Conservation (phyloP, 2,329 filamentous ascomycete species). For the Calycina marina region DNA sequence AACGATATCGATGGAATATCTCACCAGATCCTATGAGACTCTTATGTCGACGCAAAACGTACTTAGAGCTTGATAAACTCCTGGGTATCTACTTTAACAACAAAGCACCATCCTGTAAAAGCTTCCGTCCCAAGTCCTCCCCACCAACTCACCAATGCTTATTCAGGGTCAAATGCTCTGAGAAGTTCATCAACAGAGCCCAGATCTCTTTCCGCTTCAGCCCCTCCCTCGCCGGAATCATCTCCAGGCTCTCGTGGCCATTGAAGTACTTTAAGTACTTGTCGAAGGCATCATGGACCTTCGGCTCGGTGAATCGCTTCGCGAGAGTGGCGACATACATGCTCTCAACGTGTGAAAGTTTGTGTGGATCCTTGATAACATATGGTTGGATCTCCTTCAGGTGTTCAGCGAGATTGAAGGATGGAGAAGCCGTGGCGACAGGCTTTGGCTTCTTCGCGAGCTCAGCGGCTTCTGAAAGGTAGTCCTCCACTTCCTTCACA, state of each 20-base stretch:
- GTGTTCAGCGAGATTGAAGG: constrained; percentile 40
- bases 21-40: no score
- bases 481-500: constrained; percentile 36
- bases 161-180: constrained; percentile 51
- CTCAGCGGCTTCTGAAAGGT: constrained; percentile 26
- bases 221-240: constrained; percentile 71
- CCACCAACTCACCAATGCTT: constrained; percentile 60
- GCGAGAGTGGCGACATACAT: constrained; percentile 52
- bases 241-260: constrained; percentile 70
- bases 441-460: constrained; percentile 26
- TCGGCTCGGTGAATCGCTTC: constrained; percentile 30
- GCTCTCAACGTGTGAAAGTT: constrained; percentile 64
- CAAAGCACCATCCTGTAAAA: not conserved
- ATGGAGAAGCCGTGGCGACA: constrained; percentile 36
- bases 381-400: constrained; percentile 44
- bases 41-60: no score
- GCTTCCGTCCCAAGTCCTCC: not conserved
- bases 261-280: constrained; percentile 73
- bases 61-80: no score
- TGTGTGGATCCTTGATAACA: constrained; percentile 64
- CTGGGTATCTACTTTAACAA: no score
- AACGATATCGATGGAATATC: no score
- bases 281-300: constrained; percentile 54
- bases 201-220: constrained; percentile 76
- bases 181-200: constrained; percentile 47